Base-by-base conservation (phyloP, 1,284 basidiomycete species). In the Ceratobasidium sp. region DNA sequence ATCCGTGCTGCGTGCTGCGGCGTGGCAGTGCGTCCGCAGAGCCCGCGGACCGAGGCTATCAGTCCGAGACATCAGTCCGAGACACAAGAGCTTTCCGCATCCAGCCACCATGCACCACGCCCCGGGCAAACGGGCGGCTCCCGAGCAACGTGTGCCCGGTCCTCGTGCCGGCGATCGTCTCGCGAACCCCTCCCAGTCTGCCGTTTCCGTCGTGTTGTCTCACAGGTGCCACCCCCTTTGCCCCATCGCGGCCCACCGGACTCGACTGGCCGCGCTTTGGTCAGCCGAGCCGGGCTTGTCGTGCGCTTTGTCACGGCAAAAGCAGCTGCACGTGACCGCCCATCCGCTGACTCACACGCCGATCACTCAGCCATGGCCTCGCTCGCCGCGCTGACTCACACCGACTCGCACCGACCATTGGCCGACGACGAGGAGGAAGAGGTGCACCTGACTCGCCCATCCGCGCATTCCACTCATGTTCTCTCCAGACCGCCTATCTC, bases 91-190 rank as follows among this genome's bases (percentile, higher is more conserved):
- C 56, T 59, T 59, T 59, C 56, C 56, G 16, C 37, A 37, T 59
- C 3, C 27, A 59, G 56, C 37, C 56, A 39, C 56, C 56, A 59
- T 27, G 22, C 29, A 39, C 56, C 56, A 59, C 56, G 56, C 56
- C n/a, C 56, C 56, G 56, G 56, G 37, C 56, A 59, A 59, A 59
- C 37, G 56, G 56, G 54, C 54, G 24, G 29, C 22, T 16, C 24
- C 54, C 24, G 24, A 29, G 54, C 56, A 59, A 24, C 56, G 31
- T 37, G 53, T 7, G 4, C 24, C 31, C 58, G 37, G 61, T 63
- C 61, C 61, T 63, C 61, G 61, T 63, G 61, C 61, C 61, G 41
- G 61, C 61, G 61, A 63, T 63, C 61, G 39, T 39, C 24, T 39
- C 37, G 29, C n/a, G 61, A 63, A 63, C 39, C 16, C 9, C 24